Evolutionary conservation across 768 basidiomycete genomes (phyloP).

Genomic region (Macrolepiota fuliginosa): DNA sequence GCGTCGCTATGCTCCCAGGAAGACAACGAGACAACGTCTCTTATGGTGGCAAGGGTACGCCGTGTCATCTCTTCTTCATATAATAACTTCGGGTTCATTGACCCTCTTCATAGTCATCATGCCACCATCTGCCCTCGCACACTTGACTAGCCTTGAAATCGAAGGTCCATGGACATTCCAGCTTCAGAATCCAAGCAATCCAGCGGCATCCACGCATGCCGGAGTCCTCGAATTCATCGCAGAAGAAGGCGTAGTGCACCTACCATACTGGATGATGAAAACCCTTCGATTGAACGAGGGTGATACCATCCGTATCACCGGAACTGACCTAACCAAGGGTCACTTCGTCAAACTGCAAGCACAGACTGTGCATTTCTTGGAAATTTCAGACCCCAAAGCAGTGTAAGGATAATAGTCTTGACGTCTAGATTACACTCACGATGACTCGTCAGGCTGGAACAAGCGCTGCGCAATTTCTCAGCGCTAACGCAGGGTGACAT

Average conservation of each 20-base stretch:
- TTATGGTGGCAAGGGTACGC: constrained; percentile 93
- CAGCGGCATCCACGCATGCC: constrained; percentile 85
- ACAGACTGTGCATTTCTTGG: constrained; percentile 91
- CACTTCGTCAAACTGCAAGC: constrained; percentile 97
- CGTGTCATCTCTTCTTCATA: constrained; percentile 7
- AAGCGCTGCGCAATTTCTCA: constrained; percentile 91
- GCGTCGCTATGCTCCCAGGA: constrained; percentile 90
- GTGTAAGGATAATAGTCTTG: constrained; percentile 60
- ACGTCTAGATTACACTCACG: constrained; percentile 2
- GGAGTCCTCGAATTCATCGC: constrained; percentile 99
- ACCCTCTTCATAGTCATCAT: constrained; percentile 73
- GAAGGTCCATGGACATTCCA: constrained; percentile 96
- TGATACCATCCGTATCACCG: constrained; percentile 91
- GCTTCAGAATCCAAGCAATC: constrained; percentile 85
- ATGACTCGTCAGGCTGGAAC: constrained; percentile 68
- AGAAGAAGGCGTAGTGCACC: constrained; percentile 90
- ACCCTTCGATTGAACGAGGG: constrained; percentile 91
- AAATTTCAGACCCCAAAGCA: constrained; percentile 96
- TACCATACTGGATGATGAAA: constrained; percentile 99
- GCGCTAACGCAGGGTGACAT: constrained; percentile 93
- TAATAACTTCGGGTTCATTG: constrained; percentile 11
- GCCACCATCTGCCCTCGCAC: constrained; percentile 93
- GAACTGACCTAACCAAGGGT: constrained; percentile 85
- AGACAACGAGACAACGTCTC: constrained; percentile 87
- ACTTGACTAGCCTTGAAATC: constrained; percentile 83